Base-by-base conservation (phyloP, 768 basidiomycete genomes). In the Trametes cinnabarina region DNA sequence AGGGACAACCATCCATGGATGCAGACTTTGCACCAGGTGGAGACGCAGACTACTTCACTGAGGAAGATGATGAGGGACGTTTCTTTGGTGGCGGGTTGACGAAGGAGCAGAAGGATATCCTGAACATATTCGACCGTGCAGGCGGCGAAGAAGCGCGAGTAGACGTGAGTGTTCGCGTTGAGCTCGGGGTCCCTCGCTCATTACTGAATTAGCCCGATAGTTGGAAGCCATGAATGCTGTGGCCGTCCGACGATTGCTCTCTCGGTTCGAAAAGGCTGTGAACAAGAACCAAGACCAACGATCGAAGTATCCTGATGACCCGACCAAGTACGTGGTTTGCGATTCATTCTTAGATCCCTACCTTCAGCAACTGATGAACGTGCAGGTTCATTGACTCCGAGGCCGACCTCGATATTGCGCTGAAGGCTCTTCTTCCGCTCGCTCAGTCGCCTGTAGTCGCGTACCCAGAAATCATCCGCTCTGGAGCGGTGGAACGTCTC, bases 311-410 rank as follows among this genome's bases (percentile, higher is more conserved):
- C 90, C 92, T 0, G 82, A 91, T 58, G 92, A 98, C 64, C 95
- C 95, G 2, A 82, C 93, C 42, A 97, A 90, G 95, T 95, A 63
- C 58, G 79, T 70, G 5, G 47, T 23, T 11, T 8, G 12, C 30
- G 12, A 7, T 7, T 12, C 12, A 32, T 32, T 14, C 3, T 37
- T n/a, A 4, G 2, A 9, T 11, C 9, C 26, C 15, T n/a, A 19
- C 15, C 25, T 44, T 15, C 11, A 7, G 9, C 22, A 34, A 8
- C 34, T 35, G 4, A 56, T 55, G 19, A 57, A 56, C 32, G 47
- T 57, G 9, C 47, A 98, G 96, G 72, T 99, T 98, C 79, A 98
- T 99, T 65, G 97, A 98, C 71, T 98, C 97, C 1, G 97, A 99
- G 77, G 92, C 93, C 23, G 94, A 97, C 68, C 83, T 99, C 6